Base-by-base conservation (phyloP, 805 yeast genomes). In the Diddensiella santjacobensis region DNA sequence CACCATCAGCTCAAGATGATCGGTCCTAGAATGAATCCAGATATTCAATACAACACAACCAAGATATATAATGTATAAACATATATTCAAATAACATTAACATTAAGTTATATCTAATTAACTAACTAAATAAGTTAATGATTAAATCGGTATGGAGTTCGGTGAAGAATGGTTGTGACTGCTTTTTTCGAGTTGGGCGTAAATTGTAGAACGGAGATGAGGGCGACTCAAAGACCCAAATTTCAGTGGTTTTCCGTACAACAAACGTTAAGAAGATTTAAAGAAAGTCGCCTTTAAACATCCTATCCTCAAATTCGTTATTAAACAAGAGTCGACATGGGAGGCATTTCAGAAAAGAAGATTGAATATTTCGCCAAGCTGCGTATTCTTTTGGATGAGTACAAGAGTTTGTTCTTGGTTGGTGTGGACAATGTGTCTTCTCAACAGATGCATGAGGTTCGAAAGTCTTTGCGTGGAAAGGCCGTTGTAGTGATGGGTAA, bases 341-440 rank as follows among this genome's bases (percentile, higher is more conserved):
- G 98, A 90, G 97, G 97, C 80, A 73, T 86, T 79, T 91, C 96
- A 80, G 98, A 88, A 71, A 91, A 90, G 83, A 93, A 93, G 78
- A 83, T 69, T 71, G 95, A 87, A 76, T 93, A 93, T 84, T 93
- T 93, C 80, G 67, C 81, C 72, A 93, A 88, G 79, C 87, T 93
- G 76, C 89, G 93, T 82, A 85, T 83, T 74, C 83, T 89, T 73
- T 81, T 93, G 71, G 95, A 87, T 75, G 95, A 89, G 75, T 88
- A 85, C 96, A 87, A 87, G 83, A 89, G 97, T 64, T 81, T 91
- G 81, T 93, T 93, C 91, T 75, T 93, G 65, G 98, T 93, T 71
- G 98, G 98, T 78, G 97, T 93, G 67, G 99, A 93, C 81, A 93
- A 93, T 82, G 99, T 93, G 72, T 87, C 98, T 62, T 93, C 99